Evolutionary conservation across 2,329 filamentous ascomycete species (phyloP).

Genomic region (Gnomoniopsis smithogilvyi): DNA sequence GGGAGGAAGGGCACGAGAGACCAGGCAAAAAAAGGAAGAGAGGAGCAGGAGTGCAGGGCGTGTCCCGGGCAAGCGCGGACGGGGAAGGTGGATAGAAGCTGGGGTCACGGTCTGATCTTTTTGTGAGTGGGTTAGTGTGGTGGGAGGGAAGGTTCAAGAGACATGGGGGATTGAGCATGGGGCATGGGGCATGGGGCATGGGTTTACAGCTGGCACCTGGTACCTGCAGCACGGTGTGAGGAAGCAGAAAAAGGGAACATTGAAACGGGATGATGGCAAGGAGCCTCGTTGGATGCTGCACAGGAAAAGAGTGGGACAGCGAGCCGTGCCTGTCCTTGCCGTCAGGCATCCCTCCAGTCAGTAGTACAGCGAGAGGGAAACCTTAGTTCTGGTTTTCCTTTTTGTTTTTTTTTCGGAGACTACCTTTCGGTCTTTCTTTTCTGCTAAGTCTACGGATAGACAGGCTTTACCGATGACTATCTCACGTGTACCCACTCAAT

Average conservation of each 20-base stretch:
- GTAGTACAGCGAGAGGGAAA: too few species aligned
- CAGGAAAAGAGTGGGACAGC: too few species aligned
- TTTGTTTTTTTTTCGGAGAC: not conserved
- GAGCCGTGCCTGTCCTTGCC: too few species aligned
- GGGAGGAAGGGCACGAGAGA: constrained; percentile 25
- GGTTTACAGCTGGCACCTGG: too few species aligned
- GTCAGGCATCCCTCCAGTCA: too few species aligned
- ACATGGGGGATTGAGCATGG: not conserved
- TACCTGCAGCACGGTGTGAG: too few species aligned
- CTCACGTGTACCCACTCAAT: not conserved
- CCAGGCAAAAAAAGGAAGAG: constrained; percentile 24
- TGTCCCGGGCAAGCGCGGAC: constrained; percentile 25
- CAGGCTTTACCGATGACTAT: not conserved
- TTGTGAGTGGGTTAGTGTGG: not conserved
- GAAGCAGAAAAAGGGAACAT: not conserved
- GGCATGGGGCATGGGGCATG: not conserved
- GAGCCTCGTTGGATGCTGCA: too few species aligned
- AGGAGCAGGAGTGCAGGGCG: constrained; percentile 15
- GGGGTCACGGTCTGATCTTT: not conserved
- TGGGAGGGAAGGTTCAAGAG: constrained; percentile 1
- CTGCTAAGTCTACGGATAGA: not conserved
- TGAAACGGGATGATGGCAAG: too few species aligned
- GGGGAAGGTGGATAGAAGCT: constrained; percentile 28
- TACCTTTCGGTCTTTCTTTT: too few species aligned
- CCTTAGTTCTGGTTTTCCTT: too few species aligned